Percentiles rank a stretch among this genome's conserved stretches.
Conservation (phyloP, 2,329 filamentous ascomycete genomes). For the Microascus cirrosus region DNA sequence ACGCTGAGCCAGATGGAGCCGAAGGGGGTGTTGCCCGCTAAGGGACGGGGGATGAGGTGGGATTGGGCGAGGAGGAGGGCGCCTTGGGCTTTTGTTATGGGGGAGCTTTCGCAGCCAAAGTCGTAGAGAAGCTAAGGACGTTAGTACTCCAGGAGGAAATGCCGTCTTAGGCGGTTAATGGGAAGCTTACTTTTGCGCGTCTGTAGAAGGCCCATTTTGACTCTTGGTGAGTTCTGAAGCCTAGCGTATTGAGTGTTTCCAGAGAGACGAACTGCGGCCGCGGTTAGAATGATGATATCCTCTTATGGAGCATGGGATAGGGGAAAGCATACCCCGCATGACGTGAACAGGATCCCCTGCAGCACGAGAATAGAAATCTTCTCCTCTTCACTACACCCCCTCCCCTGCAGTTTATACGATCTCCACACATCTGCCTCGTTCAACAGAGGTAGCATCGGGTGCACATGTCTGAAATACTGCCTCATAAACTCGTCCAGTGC, state of each 20-base stretch:
- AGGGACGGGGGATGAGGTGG: slow-evolving; percentile 20
- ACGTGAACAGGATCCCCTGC: slow-evolving; percentile 3
- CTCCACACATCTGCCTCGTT: slow-evolving; percentile 11
- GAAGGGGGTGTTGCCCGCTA: slow-evolving; percentile 25
- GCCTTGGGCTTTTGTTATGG: slow-evolving; percentile 26
- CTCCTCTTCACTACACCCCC: background rate
- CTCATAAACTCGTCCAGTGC: slow-evolving; percentile 16
- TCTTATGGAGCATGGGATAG: background rate
- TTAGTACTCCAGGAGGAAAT: background rate
- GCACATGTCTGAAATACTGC: slow-evolving; percentile 16
- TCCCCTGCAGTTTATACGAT: slow-evolving; percentile 7
- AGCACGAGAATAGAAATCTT: slow-evolving; percentile 3
- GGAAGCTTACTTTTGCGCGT: slow-evolving; percentile 23
- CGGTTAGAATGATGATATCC: background rate
- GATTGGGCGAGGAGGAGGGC: slow-evolving; percentile 27
- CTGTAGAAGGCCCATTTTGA: slow-evolving; percentile 7
- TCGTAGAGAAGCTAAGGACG: slow-evolving; percentile 25
- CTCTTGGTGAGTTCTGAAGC: background rate
- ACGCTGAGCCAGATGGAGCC: slow-evolving; percentile 28
- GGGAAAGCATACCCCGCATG: background rate
- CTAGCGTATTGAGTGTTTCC: background rate
- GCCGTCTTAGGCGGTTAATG: background rate
- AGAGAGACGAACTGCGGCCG: background rate
- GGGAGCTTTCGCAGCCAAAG: slow-evolving; percentile 30
- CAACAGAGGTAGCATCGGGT: slow-evolving; percentile 15